Evolutionary conservation across 108 stramenopile genomes (phyloP), one percentile per base, ranked within the genome.

Genomic region (Heterococcus sp.): DNA sequence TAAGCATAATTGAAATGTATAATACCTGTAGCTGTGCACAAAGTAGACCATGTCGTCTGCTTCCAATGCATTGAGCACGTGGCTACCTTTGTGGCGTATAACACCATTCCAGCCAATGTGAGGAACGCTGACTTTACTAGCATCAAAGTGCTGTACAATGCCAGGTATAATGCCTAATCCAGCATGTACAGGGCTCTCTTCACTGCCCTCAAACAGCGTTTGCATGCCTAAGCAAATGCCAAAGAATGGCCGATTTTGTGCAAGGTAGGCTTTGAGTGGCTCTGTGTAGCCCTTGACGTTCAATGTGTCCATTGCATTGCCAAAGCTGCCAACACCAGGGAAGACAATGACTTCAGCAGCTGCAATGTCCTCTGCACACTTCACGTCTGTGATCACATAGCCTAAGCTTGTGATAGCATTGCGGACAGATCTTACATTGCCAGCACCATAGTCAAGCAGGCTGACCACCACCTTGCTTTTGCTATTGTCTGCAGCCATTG

Each of bases 201-300:
- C 94, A 72, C 92, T 93, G 0, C 88, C 88, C 69, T 96, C 95
- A 73, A 98, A 98, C 1, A 98, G 84, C 0, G 94, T 94, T 68
- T 98, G 97, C 96, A 98, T 95, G 2, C 98, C 98, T n/a, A 98
- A 84, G 86, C 98, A 98, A 37, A 98, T 97, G 21, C 98, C 98
- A 46, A 98, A 82, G 88, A 94, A 98, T 0, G 96, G 95, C 21
- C 93, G 88, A 78, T 94, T 88, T 29, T 81, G 67, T 32, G 71
- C 35, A 32, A 97, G 72, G 73, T 96, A 96, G 33, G 89, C 86
- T 29, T 89, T 78, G 3, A 98, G 89, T 4, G 98, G 91, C 32
- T 81, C 91, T 31, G 92, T 91, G 39, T 89, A 95, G 33, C 94
- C 94, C 74, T 89, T 88, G 14, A 83, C 79, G 31, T 90, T 69